Conservation (phyloP, 345 rosid species). For the Noccaea bulbosa region DNA sequence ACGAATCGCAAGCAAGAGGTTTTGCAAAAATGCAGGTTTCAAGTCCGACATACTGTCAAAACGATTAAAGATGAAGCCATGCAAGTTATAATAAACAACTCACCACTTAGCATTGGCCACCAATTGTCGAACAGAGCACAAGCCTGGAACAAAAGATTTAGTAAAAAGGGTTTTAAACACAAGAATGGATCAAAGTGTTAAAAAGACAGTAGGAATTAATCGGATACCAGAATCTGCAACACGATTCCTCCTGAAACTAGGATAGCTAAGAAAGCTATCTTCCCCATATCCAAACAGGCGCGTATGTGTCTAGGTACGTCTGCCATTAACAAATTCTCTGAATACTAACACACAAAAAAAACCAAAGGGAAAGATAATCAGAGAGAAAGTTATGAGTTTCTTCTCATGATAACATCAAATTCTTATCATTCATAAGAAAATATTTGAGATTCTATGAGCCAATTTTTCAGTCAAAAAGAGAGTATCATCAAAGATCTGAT, state of each 20-base stretch:
- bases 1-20: background rate
- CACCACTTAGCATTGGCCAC: constrained; percentile 98
- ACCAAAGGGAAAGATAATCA: constrained; percentile 3
- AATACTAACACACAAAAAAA: background rate
- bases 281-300: constrained; percentile 79
- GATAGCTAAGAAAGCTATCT: constrained; percentile 82
- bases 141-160: constrained; percentile 57
- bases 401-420: constrained; percentile 14
- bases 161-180: background rate
- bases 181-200: background rate
- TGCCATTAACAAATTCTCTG: constrained; percentile 55
- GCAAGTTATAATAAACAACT: constrained; percentile 33
- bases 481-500: background rate
- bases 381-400: constrained; percentile 8
- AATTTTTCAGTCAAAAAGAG: constrained; percentile 2
- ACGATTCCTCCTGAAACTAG: constrained; percentile 86
- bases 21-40: too few relatives aligned
- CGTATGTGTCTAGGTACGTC: constrained; percentile 77
- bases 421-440: too few relatives aligned
- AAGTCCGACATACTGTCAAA: background rate
- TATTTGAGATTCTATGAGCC: background rate
- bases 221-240: constrained; percentile 77
- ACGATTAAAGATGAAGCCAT: background rate
- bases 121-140: constrained; percentile 92
- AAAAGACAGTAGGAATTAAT: background rate